Evolutionary conservation across 2,329 filamentous ascomycete species (phyloP), one percentile per base, ranked within the genome.

Genomic region (Coniella vitis): DNA sequence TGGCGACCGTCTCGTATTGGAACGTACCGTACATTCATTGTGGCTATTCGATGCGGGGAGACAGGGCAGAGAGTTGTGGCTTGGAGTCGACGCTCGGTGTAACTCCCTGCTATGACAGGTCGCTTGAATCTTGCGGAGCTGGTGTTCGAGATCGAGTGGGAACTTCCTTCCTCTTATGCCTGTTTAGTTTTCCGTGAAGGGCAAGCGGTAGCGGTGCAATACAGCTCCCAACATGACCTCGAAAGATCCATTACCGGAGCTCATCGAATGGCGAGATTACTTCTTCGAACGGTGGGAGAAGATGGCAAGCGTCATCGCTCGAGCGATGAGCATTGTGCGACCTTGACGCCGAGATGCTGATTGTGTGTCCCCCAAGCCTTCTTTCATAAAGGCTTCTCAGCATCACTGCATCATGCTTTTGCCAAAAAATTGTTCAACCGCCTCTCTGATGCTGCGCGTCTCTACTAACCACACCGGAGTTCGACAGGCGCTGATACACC

Each of bases 361-460:
- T n/a, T n/a, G 9, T n/a, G 19, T n/a, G 4, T 7, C 19, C 9
- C 3, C n/a, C 12, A 46, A 43, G 25, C 37, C 9, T 46, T 49
- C 31, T 40, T 49, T n/a, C 41, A 7, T 49, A 37, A 10, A 37
- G 46, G 20, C 13, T 46, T 1, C 37, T 46, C 21, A 20, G 31
- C 3, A 16, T 46, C 8, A 13, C 19, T 3, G 25, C 46, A 7
- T 14, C 37, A 8, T 38, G 48, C n/a, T n/a, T 49, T 20, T 29
- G 31, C 14, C n/a, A n/a, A n/a, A n/a, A n/a, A 46, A 49, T 34
- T 49, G 48, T 17, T 49, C 48, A 7, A 34, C 38, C 7, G 37
- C 42, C 9, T 39, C 36, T 10, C 37, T 49, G 4, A 37, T 46
- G 25, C 42, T 45, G 9, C 42, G 48, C 4, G 37, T 49, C 1